Conservation (phyloP, 2,329 filamentous ascomycete species). For the Botrytis fragariae region DNA sequence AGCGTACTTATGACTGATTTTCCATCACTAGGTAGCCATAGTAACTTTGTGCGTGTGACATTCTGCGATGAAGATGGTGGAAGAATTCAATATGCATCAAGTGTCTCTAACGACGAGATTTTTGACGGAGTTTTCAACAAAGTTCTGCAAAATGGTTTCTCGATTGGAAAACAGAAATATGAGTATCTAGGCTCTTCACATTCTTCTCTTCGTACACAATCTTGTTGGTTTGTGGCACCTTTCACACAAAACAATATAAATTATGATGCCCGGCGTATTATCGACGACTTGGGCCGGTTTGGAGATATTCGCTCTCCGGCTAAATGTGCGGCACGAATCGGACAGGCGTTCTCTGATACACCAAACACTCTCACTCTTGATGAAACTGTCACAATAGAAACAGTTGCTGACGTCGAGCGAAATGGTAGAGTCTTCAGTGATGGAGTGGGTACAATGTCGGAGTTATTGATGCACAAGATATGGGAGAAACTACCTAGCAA, state of each 20-base stretch:
- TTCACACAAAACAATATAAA: slow-evolving; percentile 42
- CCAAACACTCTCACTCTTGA: slow-evolving; percentile 57
- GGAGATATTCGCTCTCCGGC: slow-evolving; percentile 51
- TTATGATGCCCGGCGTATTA: slow-evolving; percentile 41
- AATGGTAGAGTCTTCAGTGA: slow-evolving; percentile 68
- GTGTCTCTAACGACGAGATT: slow-evolving; percentile 50
- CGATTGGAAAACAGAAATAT: slow-evolving; percentile 61
- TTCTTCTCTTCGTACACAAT: slow-evolving; percentile 70
- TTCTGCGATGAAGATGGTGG: slow-evolving; percentile 74
- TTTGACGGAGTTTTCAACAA: slow-evolving; percentile 57
- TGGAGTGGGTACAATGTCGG: slow-evolving; percentile 73
- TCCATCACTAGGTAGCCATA: slow-evolving; percentile 38
- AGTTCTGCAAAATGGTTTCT: slow-evolving; percentile 58
- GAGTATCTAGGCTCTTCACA: slow-evolving; percentile 76
- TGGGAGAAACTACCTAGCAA: slow-evolving; percentile 52
- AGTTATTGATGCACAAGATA: slow-evolving; percentile 56
- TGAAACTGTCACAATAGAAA: slow-evolving; percentile 31
- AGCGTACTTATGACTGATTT: background rate
- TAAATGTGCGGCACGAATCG: slow-evolving; percentile 58
- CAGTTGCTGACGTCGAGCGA: slow-evolving; percentile 53
- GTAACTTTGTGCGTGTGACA: slow-evolving; percentile 67
- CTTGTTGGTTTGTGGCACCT: slow-evolving; percentile 63
- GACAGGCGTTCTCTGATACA: slow-evolving; percentile 73
- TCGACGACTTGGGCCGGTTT: slow-evolving; percentile 50
- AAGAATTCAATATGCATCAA: slow-evolving; percentile 57